phyloP scores from a whole-genome alignment of 1,284 basidiomycete species.

The Apiotrichum mycotoxinovorans region DNA sequence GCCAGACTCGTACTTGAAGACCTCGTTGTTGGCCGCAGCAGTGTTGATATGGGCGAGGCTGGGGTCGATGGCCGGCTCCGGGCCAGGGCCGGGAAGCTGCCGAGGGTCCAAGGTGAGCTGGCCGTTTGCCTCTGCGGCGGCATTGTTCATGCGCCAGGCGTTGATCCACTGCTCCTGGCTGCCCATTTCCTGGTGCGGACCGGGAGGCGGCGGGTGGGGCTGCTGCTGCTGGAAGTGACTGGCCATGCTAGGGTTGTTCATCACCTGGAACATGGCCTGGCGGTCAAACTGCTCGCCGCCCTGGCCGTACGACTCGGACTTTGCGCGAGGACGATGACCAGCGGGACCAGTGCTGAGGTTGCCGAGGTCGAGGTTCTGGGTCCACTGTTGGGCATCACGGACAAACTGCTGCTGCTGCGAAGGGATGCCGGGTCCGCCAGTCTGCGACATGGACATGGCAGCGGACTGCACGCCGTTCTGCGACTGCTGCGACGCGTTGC shows the following conservation, averaged over 20 bases:
- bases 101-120: constrained; percentile 39
- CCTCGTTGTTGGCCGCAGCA: constrained; percentile 2
- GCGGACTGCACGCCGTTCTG: neutral
- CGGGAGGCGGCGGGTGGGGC: no score
- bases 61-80: constrained; percentile 14
- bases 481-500: neutral
- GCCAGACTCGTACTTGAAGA: constrained; percentile 34
- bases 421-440: neutral
- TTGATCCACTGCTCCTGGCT: constrained; percentile 23
- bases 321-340: constrained; percentile 32
- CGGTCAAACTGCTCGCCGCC: constrained; percentile 32
- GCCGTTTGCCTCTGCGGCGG: constrained; percentile 4
- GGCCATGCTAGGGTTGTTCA: constrained; percentile 13
- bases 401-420: neutral
- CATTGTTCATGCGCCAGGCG: constrained; percentile 20
- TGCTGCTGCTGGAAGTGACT: constrained; percentile 7
- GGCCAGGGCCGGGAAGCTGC: constrained; percentile 38
- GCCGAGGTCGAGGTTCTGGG: constrained; percentile 6
- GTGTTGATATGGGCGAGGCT: constrained; percentile 25
- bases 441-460: constrained; percentile 1
- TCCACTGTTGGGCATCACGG: constrained; percentile 10
- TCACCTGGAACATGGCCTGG: constrained; percentile 31
- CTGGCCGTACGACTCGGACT: constrained; percentile 43
- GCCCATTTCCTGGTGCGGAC: neutral
- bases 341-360: constrained; percentile 1